Evolutionary conservation across 2,329 filamentous ascomycete species (phyloP).

Genomic region (Monosporascus cannonballus): DNA sequence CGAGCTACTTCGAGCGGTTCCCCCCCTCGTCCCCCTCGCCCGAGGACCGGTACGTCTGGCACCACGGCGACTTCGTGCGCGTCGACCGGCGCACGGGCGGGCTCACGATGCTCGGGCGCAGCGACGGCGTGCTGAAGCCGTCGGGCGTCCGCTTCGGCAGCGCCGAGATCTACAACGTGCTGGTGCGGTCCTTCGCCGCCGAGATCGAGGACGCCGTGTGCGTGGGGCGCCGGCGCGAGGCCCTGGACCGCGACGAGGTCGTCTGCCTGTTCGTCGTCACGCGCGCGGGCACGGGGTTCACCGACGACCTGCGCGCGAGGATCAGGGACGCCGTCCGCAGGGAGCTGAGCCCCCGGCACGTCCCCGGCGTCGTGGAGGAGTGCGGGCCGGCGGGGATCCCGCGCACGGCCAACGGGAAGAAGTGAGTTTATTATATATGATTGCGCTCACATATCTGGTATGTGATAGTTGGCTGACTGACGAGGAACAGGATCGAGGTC

Average conservation of each 20-base stretch:
- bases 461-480: conserved; percentile 2
- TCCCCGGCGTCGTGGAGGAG: conserved; percentile 76
- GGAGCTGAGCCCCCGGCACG: conserved; percentile 83
- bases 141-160: conserved; percentile 86
- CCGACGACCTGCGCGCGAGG: conserved; percentile 49
- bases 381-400: conserved; percentile 71
- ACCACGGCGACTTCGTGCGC: conserved; percentile 87
- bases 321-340: conserved; percentile 66
- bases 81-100: conserved; percentile 67
- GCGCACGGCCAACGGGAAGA: conserved; percentile 91
- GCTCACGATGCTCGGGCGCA: conserved; percentile 84
- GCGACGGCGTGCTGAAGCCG: conserved; percentile 89
- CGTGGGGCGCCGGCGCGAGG: conserved; percentile 66
- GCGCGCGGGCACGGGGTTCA: conserved; percentile 50
- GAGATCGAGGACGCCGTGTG: conserved; percentile 84
- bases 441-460: not conserved
- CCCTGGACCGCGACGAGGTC: conserved; percentile 68
- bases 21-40: conserved; percentile 37
- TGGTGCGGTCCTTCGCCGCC: conserved; percentile 72
- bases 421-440: conserved; percentile 50
- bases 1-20: conserved; percentile 86
- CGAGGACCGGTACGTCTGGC: conserved; percentile 56
- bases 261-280: conserved; percentile 87
- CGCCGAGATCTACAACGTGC: conserved; percentile 94
- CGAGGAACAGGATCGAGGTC: conserved; percentile 68